Conservation (phyloP, 148 eudicot genomes). For the Hydrangea macrophylla region DNA sequence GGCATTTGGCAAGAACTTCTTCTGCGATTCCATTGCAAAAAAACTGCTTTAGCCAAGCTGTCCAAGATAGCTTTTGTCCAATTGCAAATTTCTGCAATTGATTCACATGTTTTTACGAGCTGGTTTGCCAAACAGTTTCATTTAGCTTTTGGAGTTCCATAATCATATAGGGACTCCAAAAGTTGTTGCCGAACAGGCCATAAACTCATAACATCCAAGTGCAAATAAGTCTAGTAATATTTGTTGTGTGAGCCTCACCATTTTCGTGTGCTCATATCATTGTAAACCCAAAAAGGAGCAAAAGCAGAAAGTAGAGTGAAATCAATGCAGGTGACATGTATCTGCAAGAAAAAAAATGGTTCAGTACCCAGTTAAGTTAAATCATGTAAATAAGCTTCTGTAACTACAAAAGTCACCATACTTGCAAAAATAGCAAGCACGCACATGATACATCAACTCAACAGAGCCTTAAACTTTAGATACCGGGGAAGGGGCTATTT, state of each 20-base stretch:
- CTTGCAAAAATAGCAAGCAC: neutral
- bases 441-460: neutral
- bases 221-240: neutral
- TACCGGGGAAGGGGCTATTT: too few species aligned
- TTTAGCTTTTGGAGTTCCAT: neutral
- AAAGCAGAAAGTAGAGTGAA: conserved; percentile 73
- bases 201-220: too few species aligned
- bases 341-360: conserved; percentile 39
- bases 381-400: neutral
- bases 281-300: conserved; percentile 97
- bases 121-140: too few species aligned
- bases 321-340: conserved; percentile 75
- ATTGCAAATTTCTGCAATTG: too few species aligned
- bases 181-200: too few species aligned
- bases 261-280: conserved; percentile 86
- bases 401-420: neutral
- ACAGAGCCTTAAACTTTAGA: neutral
- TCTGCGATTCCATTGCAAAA: too few species aligned
- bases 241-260: conserved; percentile 58
- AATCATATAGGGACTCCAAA: neutral
- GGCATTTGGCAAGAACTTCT: too few species aligned
- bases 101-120: too few species aligned
- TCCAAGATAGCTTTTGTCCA: too few species aligned
- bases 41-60: too few species aligned
- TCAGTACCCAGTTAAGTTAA: neutral